A percentile compares a stretch with the other conserved stretches of the same genome.
Evolutionary conservation across 352 stramenopile genomes (phyloP).

Genomic region (Pythium guiyangense): DNA sequence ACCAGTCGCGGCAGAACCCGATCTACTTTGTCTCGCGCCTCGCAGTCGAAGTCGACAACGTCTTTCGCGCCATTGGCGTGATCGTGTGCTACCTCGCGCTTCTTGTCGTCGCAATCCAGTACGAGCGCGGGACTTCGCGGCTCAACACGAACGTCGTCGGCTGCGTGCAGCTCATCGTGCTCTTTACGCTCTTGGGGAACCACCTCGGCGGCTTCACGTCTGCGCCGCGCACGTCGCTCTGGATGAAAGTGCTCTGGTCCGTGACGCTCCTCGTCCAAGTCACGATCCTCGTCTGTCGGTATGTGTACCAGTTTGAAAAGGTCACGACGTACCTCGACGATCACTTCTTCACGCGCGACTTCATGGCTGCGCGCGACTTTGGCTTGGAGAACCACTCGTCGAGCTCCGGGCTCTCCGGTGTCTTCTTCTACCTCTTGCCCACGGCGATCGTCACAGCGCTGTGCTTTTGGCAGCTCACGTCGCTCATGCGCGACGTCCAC

Average conservation of each 20-base stretch:
- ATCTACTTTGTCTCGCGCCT: conserved; percentile 73
- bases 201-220: conserved; percentile 69
- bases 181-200: conserved; percentile 62
- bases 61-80: conserved; percentile 60
- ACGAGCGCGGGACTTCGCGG: conserved; percentile 40
- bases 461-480: conserved; percentile 82
- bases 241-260: conserved; percentile 72
- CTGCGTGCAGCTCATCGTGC: conserved; percentile 47
- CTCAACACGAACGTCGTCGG: conserved; percentile 70
- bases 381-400: conserved; percentile 65
- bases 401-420: conserved; percentile 47
- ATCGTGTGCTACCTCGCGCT: conserved; percentile 71
- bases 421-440: conserved; percentile 80
- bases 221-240: conserved; percentile 60
- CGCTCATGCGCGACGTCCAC: conserved; percentile 61
- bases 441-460: conserved; percentile 66
- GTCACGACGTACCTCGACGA: conserved; percentile 59
- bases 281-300: conserved; percentile 59
- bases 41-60: conserved; percentile 71
- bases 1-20: conserved; percentile 63
- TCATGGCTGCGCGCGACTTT: conserved; percentile 69
- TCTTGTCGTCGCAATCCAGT: conserved; percentile 61
- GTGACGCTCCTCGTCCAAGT: conserved; percentile 70
- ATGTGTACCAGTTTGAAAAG: conserved; percentile 78
- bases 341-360: conserved; percentile 64